phyloP scores from a whole-genome alignment of 768 basidiomycete species.

The Rhizopogon salebrosus region DNA sequence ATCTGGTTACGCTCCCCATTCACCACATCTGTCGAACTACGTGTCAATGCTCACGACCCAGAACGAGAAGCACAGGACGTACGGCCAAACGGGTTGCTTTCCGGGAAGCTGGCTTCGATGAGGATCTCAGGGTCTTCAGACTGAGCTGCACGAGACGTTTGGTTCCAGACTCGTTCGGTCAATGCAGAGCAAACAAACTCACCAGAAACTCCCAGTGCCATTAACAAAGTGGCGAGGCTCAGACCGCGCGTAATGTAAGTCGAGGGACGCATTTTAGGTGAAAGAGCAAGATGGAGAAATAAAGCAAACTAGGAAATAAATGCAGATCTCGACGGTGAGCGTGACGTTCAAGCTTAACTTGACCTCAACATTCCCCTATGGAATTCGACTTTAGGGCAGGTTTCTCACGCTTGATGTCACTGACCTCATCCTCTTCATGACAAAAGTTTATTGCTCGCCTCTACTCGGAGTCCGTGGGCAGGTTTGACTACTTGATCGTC shows the following conservation, averaged over 20 bases:
- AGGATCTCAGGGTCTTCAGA: slow-evolving; percentile 49
- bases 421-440: background rate
- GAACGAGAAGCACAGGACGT: slow-evolving; percentile 26
- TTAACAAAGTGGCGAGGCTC: slow-evolving; percentile 22
- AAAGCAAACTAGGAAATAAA: background rate
- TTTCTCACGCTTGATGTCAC: background rate
- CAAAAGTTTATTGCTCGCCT: too few species aligned
- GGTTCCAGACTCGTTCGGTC: background rate
- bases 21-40: slow-evolving; percentile 54
- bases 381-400: slow-evolving; percentile 23
- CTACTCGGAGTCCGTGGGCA: too few species aligned
- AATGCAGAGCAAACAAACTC: slow-evolving; percentile 7
- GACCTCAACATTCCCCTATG: slow-evolving; percentile 17
- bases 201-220: slow-evolving; percentile 27
- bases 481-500: too few species aligned
- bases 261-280: slow-evolving; percentile 29
- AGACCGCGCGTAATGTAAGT: slow-evolving; percentile 22
- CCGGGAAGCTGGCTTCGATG: slow-evolving; percentile 55
- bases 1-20: slow-evolving; percentile 80
- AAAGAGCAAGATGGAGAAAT: background rate
- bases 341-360: background rate
- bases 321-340: background rate
- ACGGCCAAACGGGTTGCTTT: slow-evolving; percentile 76
- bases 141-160: slow-evolving; percentile 14
- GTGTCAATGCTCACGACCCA: background rate